phyloP scores from a whole-genome alignment of 352 stramenopile species.

The Pythium phragmiticola region DNA sequence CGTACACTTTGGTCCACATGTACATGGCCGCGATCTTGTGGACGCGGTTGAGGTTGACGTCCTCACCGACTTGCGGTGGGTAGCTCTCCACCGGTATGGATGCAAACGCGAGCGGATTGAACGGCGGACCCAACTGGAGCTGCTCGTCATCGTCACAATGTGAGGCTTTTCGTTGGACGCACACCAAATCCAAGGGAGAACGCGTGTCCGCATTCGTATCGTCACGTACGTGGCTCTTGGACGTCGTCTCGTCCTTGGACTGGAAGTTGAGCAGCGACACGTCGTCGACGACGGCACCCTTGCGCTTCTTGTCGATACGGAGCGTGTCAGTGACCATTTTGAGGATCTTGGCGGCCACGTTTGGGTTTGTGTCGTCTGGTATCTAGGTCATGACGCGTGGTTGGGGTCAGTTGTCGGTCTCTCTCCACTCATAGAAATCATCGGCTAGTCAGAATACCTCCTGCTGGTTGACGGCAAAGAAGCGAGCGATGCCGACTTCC shows the following conservation, averaged over 20 bases:
- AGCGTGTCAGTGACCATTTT: conserved; percentile 73
- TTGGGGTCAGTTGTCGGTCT: neutral
- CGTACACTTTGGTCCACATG: conserved; percentile 84
- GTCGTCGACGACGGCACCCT: conserved; percentile 52
- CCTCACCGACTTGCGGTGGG: conserved; percentile 67
- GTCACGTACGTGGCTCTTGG: conserved; percentile 44
- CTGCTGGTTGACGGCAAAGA: conserved; percentile 64
- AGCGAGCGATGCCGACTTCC: conserved; percentile 72
- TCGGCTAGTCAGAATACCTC: conserved; percentile 28
- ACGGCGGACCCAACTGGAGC: conserved; percentile 69
- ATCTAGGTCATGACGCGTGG: conserved; percentile 33
- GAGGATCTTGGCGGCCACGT: conserved; percentile 65
- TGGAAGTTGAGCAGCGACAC: conserved; percentile 73
- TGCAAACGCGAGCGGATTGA: conserved; percentile 57
- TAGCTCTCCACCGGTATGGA: conserved; percentile 78
- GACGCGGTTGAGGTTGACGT: conserved; percentile 67
- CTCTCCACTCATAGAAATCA: too few species aligned
- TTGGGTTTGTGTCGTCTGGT: conserved; percentile 53
- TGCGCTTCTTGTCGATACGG: conserved; percentile 64
- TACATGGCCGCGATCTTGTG: conserved; percentile 79
- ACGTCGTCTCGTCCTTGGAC: conserved; percentile 43
- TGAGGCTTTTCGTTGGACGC: conserved; percentile 13
- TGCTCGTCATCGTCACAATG: conserved; percentile 29
- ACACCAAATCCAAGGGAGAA: conserved; percentile 15
- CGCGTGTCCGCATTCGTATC: conserved; percentile 5